These are phyloP conservation scores for Calonectria hawksworthii DNA, from an alignment of 2,329 filamentous ascomycete genomes.

Conservation along the genomic window DNA sequence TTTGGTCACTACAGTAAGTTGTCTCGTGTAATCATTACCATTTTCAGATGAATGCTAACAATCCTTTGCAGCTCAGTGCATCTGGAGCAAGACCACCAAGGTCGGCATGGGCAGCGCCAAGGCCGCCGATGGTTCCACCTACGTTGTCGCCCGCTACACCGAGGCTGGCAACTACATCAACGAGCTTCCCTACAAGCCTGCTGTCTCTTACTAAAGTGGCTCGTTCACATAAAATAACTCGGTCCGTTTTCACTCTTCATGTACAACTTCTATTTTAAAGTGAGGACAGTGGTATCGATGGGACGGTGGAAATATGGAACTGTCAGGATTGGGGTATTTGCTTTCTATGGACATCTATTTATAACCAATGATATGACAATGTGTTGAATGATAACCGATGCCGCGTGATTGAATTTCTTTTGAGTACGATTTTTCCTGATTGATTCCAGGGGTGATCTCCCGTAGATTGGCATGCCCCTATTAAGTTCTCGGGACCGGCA, in stretches of 20 bases:
- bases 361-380: background rate
- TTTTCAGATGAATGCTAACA: background rate
- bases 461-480: background rate
- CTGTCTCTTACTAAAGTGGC: background rate
- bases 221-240: background rate
- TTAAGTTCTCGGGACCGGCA: background rate
- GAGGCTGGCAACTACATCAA: conserved; percentile 40
- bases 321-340: background rate
- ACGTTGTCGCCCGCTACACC: conserved; percentile 40
- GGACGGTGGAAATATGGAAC: no score
- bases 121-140: conserved; percentile 28
- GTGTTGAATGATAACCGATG: background rate
- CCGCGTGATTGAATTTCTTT: no score
- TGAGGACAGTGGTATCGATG: background rate
- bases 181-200: conserved; percentile 32
- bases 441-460: no score
- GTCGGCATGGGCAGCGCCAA: conserved; percentile 38
- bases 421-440: no score
- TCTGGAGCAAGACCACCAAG: conserved; percentile 40
- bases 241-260: background rate
- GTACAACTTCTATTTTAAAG: background rate
- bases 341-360: background rate
- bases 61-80: conserved; percentile 27
- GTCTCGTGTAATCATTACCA: fast-evolving
- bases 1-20: conserved; percentile 42